These are phyloP conservation scores for Erysimum cheiri DNA, from an alignment of 441 rosid genomes.

Conservation along the genomic window DNA sequence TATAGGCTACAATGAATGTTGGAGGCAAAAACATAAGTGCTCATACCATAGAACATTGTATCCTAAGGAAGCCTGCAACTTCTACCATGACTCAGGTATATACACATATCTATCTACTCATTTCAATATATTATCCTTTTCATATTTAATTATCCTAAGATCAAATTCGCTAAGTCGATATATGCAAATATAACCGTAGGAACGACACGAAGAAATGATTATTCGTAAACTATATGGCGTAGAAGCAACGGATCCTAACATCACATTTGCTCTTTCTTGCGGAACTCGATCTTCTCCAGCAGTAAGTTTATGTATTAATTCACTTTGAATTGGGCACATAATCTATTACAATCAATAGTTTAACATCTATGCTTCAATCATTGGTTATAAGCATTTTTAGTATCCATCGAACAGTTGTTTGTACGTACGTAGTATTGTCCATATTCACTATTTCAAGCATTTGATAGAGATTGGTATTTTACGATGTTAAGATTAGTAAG, in stretches of 20 bases:
- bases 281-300: slow-evolving; percentile 98
- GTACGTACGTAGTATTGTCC: not conserved
- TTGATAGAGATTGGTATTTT: no score
- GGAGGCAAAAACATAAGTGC: slow-evolving; percentile 89
- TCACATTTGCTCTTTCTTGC: slow-evolving; percentile 81
- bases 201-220: slow-evolving; percentile 63
- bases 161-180: not conserved
- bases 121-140: not conserved
- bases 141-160: not conserved
- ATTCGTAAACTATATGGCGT: slow-evolving; percentile 72
- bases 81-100: slow-evolving; percentile 58
- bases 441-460: not conserved
- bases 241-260: slow-evolving; percentile 67
- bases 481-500: no score
- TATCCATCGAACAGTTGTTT: not conserved
- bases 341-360: not conserved
- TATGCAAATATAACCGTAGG: slow-evolving; percentile 33
- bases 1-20: slow-evolving; percentile 78
- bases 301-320: slow-evolving; percentile 51
- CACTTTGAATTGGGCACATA: not conserved
- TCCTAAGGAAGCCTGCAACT: slow-evolving; percentile 64
- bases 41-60: slow-evolving; percentile 79
- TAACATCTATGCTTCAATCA: not conserved
- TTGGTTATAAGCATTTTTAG: not conserved
- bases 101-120: not conserved